phyloP scores from a whole-genome alignment of 2,329 filamentous ascomycete species.

The Lachnellula suecica region DNA sequence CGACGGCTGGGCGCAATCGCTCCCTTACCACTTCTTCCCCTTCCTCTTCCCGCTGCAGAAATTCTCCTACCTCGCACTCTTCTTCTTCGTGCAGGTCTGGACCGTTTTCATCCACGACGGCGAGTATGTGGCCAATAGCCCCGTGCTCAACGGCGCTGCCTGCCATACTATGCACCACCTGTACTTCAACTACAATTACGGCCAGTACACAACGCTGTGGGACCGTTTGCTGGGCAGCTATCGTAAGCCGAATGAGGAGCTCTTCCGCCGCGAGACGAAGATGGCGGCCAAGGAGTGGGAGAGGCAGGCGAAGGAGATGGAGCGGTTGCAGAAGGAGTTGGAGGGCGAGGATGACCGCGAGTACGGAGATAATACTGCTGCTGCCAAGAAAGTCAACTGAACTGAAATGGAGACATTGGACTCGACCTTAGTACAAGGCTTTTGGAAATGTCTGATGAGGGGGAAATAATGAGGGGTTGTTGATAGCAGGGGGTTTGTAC shows the following conservation, averaged over 20 bases:
- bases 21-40: conserved; percentile 92
- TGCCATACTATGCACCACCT: conserved; percentile 92
- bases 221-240: conserved; percentile 87
- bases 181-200: conserved; percentile 89
- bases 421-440: too few relatives aligned
- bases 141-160: conserved; percentile 90
- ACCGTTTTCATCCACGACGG: conserved; percentile 95
- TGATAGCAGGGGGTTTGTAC: too few relatives aligned
- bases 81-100: conserved; percentile 95
- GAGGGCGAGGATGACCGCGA: conserved; percentile 43
- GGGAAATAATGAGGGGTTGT: too few relatives aligned
- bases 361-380: conserved; percentile 25
- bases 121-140: conserved; percentile 87
- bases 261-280: conserved; percentile 83
- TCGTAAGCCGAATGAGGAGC: conserved; percentile 78
- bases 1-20: conserved; percentile 83
- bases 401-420: too few relatives aligned
- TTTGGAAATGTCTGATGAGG: too few relatives aligned
- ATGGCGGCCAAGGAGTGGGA: conserved; percentile 81
- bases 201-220: conserved; percentile 91
- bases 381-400: conserved; percentile 9
- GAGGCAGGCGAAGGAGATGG: conserved; percentile 75
- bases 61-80: conserved; percentile 80
- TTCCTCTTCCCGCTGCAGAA: conserved; percentile 93
- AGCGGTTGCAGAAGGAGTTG: conserved; percentile 50